Evolutionary conservation across 805 yeast genomes (phyloP), one percentile per base, ranked within the genome.

Genomic region (Barnettozyma sp.): DNA sequence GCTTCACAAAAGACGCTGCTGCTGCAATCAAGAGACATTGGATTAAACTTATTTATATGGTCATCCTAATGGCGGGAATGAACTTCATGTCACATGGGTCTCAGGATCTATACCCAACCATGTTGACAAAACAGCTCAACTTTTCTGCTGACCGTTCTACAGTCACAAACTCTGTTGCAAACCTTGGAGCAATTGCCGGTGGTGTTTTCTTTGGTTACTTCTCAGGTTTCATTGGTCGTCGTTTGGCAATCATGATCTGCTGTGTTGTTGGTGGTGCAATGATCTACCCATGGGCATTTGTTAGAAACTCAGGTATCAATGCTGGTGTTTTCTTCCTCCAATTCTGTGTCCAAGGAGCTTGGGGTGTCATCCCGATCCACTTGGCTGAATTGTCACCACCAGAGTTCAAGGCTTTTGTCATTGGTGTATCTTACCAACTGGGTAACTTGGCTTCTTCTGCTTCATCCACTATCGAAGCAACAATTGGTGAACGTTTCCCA

Each of bases 391-490:
- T 78, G 42, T 66, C 80, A 26, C 78, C 78, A 39, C 77, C 79
- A 15, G 74, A 72, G 41, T 75, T 71, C 59, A 66, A 78, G 56
- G 66, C 83, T 7, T 73, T 78, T 41, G 72, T 76, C 35, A 70
- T 73, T 28, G 85, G 85, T 52, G 66, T 69, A 22, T 65, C 80
- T 16, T 78, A 78, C 54, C 84, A 78, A 55, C 60, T 78, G 45
- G 85, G 85, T 62, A 78, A 78, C 58, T 63, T 78, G 50, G 76
- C 76, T 16, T 71, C 80, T 2, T 71, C 79, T 26, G 82, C 83
- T 4, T 71, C 80, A 2, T 72, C 82, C 1, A 78, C 84, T n/a
- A 78, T 78, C 43, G 82, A 78, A 57, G 60, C 78, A 21, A 73
- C 75, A 15, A 68, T 78, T 43, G 83, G 83, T 40, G 73, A 70